These are phyloP conservation scores for Turritis glabra DNA, from an alignment of 345 rosid genomes.

Conservation along the genomic window DNA sequence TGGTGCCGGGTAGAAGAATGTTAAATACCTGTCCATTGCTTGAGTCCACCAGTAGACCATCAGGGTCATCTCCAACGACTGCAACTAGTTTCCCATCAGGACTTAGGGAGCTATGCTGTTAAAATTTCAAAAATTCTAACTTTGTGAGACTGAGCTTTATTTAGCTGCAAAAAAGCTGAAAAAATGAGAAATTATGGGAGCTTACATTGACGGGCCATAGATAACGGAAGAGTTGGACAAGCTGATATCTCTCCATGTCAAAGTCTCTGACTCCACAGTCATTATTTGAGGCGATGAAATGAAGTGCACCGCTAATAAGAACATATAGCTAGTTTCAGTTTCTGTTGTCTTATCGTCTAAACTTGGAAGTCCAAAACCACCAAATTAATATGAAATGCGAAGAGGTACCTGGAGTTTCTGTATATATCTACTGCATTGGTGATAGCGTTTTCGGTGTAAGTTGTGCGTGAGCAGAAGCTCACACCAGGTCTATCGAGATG, in stretches of 20 bases:
- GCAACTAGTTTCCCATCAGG: constrained; percentile 70
- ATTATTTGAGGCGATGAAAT: constrained; percentile 78
- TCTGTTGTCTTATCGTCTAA: neutral
- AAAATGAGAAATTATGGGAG: neutral
- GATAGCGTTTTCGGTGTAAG: constrained; percentile 87
- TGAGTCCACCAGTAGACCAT: constrained; percentile 63
- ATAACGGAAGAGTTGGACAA: constrained; percentile 56
- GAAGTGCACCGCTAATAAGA: constrained; percentile 60
- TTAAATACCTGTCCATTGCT: constrained; percentile 56
- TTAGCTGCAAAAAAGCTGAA: neutral
- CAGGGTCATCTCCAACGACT: constrained; percentile 78
- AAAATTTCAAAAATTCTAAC: neutral
- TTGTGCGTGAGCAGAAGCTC: constrained; percentile 84
- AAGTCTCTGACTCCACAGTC: constrained; percentile 79
- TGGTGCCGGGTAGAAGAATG: neutral
- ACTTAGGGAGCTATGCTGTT: constrained; percentile 75
- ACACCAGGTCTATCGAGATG: constrained; percentile 83
- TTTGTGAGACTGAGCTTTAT: neutral
- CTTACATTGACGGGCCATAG: constrained; percentile 86
- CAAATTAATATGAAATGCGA: constrained; percentile 20
- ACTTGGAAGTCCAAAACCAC: neutral
- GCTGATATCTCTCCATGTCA: constrained; percentile 79
- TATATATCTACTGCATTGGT: constrained; percentile 93
- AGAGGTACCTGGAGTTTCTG: constrained; percentile 54
- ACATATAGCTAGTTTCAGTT: constrained; percentile 15